Percentiles rank a stretch among this genome's conserved stretches.
These are phyloP conservation scores for Stephania japonica DNA, from an alignment of 164 flowering plant species.

Conservation along the genomic window DNA sequence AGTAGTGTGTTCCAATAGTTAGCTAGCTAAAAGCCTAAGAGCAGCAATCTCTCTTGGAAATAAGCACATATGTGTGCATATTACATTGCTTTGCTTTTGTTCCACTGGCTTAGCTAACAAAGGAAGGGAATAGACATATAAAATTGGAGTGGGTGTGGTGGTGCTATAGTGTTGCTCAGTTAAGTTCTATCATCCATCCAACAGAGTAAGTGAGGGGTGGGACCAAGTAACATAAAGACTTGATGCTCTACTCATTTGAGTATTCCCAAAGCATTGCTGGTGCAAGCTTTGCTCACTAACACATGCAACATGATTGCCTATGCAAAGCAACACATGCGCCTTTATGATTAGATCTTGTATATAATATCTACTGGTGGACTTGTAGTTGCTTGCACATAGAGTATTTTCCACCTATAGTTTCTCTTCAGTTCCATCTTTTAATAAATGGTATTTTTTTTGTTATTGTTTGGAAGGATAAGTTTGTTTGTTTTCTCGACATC, in stretches of 20 bases:
- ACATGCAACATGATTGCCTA: conserved; percentile 35
- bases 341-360: conserved; percentile 24
- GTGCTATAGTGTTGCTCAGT: not conserved
- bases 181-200: conserved; percentile 5
- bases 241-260: conserved; percentile 23
- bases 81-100: not conserved
- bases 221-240: not conserved
- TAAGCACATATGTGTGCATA: not conserved
- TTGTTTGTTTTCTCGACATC: not conserved
- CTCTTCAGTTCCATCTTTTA: not conserved
- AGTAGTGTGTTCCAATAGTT: not conserved
- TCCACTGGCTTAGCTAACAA: not conserved
- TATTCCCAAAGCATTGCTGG: conserved; percentile 37
- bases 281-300: conserved; percentile 30
- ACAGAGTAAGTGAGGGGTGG: not conserved
- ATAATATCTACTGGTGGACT: conserved; percentile 14
- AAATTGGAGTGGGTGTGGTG: not conserved
- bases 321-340: conserved; percentile 29
- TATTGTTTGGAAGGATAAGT: no score
- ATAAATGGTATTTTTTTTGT: no score
- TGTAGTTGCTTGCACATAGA: conserved; percentile 16
- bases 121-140: not conserved
- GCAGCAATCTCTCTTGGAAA: not conserved
- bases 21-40: no score
- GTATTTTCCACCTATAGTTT: conserved; percentile 8